Conservation (phyloP, 306 rosid genomes). For the Quillaja saponaria region DNA sequence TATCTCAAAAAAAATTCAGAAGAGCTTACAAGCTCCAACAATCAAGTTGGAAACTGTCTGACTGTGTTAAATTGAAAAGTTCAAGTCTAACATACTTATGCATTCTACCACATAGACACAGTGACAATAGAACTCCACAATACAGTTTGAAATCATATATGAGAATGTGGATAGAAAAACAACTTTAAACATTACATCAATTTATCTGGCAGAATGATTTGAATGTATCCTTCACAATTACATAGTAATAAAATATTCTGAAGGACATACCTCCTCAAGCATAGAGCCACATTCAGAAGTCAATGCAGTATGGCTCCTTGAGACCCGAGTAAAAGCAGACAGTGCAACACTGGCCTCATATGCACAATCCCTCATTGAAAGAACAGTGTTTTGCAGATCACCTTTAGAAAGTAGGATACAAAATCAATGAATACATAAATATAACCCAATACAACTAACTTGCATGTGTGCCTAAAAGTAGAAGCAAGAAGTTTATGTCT, state of each 20-base stretch:
- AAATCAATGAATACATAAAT: slow-evolving; percentile 24
- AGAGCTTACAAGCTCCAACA: background rate
- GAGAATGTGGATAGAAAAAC: slow-evolving; percentile 20
- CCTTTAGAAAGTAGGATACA: slow-evolving; percentile 45
- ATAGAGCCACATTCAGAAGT: slow-evolving; percentile 97
- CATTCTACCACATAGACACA: slow-evolving; percentile 13
- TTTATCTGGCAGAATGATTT: too few relatives aligned
- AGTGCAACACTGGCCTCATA: slow-evolving; percentile 74
- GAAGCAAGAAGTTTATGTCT: too few relatives aligned
- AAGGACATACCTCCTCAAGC: slow-evolving; percentile 84
- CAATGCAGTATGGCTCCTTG: slow-evolving; percentile 81
- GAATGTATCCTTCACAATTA: slow-evolving; percentile 18
- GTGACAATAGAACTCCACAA: slow-evolving; percentile 5
- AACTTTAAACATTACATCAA: too few relatives aligned
- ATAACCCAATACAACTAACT: slow-evolving; percentile 1
- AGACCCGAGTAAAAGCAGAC: slow-evolving; percentile 63
- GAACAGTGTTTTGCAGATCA: slow-evolving; percentile 78
- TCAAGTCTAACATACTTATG: slow-evolving; percentile 10
- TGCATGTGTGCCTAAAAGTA: too few relatives aligned
- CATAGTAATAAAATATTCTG: slow-evolving; percentile 15
- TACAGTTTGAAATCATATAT: slow-evolving; percentile 12
- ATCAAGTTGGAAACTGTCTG: background rate
- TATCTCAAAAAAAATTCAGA: too few relatives aligned
- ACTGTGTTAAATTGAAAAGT: background rate
- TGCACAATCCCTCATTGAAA: slow-evolving; percentile 84